Base-by-base conservation (phyloP, 345 rosid genomes). In the Theobroma cacao region DNA sequence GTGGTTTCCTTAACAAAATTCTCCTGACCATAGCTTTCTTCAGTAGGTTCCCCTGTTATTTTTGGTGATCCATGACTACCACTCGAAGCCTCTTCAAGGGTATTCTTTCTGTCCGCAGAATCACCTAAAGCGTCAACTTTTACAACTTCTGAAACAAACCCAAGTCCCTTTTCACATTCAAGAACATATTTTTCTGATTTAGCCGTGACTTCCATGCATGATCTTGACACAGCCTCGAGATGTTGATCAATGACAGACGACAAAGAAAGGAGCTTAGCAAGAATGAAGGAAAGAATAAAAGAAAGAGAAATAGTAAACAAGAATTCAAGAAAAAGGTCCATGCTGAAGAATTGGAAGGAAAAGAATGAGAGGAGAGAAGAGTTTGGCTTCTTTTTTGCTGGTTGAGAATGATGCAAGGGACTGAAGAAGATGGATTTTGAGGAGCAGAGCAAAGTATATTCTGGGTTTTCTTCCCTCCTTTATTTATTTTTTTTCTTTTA, bases 301-400 rank as follows among this genome's bases (percentile, higher is more conserved):
- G 86, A 80, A 66, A 83, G 7, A 14, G 41, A 41, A 62, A 83
- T 8, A 13, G 83, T 56, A 4, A 68, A 68, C 52, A 79, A 2
- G 4, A 77, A 72, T 48, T 76, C 81, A 78, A 83, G 69, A 47
- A 78, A 78, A 40, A 81, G 28, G 40, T 80, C 80, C 89, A 87
- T 87, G 78, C 61, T 50, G 26, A 28, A 68, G 73, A 45, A 68
- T 43, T 15, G 34, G 36, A 13, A 45, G 5, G 5, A 45, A 66
- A 24, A 61, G 18, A 31, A 1, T 15, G 66, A 61, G n/a, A 31
- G 11, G 11, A 14, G n/a, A 5, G 31, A 13, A 26, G 40, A 14
- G 9, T 18, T 43, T 31, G 14, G 40, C 6, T 33, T 60, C 2
- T 18, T 56, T 41, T 26, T 13, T 31, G 45, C 62, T 63, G 34